Base-by-base conservation (phyloP, 768 basidiomycete genomes). In the Serendipita vermifera region DNA sequence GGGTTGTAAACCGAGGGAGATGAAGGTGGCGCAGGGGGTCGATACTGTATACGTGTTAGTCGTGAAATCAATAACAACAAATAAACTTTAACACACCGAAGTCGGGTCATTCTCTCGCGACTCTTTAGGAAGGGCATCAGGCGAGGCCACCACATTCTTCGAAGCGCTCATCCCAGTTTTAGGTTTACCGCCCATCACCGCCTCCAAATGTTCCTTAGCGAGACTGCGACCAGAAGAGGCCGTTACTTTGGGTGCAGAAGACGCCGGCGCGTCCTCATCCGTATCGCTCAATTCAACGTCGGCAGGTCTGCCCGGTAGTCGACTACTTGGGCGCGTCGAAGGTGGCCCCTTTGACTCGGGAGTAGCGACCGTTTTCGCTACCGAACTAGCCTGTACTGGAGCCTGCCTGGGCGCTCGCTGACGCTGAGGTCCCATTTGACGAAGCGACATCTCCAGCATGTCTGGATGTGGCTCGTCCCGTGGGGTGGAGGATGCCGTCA, bases 81-180 rank as follows among this genome's bases (percentile, higher is more conserved):
- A 5, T 17, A n/a, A 36, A 36, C 35, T 36, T n/a, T 36, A 22
- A 26, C 46, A 5, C 31, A 51, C 46, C 46, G 46, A 51, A 26
- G 46, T 17, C 32, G 24, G 7, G 11, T 13, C 55, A 31, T 55
- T 36, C 24, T 51, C 40, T 13, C 33, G 55, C 11, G 57, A 17
- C 15, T 53, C 48, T 82, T 81, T 1, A 85, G 80, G 5, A 75
- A 69, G 0, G 77, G 70, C 1, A 74, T 48, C n/a, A 33, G 55
- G 29, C 6, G 55, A 55, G 15, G 55, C 33, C 2, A 59, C 33
- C 20, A 38, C 24, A 7, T 54, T 33, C 22, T 31, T 27, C 20
- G 24, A 39, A 17, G 62, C 15, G 33, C 20, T 22, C 26, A 36
- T 43, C n/a, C 35, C 35, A 51, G 24, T 51, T 13, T 41, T 29